Evolutionary conservation across 129 eudicot species (phyloP).

Genomic region (Saussurea involucrata): DNA sequence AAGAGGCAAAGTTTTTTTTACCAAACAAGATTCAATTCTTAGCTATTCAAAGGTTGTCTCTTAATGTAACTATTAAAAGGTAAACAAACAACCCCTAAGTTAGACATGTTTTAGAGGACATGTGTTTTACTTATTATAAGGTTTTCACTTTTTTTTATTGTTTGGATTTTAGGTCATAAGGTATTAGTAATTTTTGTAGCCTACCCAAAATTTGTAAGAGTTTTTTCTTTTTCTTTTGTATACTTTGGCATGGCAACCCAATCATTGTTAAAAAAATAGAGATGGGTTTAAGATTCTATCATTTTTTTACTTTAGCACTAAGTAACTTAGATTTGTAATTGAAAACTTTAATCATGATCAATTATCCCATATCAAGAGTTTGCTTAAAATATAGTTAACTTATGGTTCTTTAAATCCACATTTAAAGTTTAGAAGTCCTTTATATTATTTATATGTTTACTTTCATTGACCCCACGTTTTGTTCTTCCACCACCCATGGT

Average conservation of each 20-base stretch:
- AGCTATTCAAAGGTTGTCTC: no score
- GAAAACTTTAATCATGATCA: not conserved
- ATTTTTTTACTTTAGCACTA: not conserved
- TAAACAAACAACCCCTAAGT: no score
- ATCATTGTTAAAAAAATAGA: not conserved
- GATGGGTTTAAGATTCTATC: not conserved
- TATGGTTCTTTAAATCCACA: not conserved
- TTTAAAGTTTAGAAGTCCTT: not conserved
- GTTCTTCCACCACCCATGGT: conserved; percentile 2
- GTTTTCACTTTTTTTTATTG: no score
- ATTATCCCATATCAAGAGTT: not conserved
- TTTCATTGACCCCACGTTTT: not conserved
- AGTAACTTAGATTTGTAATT: not conserved
- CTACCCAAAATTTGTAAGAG: not conserved
- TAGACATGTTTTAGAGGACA: no score
- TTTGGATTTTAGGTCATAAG: no score
- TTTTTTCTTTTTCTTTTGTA: not conserved
- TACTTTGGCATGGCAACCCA: not conserved
- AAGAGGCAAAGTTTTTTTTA: no score
- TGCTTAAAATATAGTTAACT: not conserved
- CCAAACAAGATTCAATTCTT: no score
- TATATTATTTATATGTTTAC: not conserved
- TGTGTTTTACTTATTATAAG: no score
- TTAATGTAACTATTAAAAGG: no score
- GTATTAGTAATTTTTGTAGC: not conserved